Conservation (phyloP, 225 moss, liverwort and hornwort species). For the Climacium dendroides region DNA sequence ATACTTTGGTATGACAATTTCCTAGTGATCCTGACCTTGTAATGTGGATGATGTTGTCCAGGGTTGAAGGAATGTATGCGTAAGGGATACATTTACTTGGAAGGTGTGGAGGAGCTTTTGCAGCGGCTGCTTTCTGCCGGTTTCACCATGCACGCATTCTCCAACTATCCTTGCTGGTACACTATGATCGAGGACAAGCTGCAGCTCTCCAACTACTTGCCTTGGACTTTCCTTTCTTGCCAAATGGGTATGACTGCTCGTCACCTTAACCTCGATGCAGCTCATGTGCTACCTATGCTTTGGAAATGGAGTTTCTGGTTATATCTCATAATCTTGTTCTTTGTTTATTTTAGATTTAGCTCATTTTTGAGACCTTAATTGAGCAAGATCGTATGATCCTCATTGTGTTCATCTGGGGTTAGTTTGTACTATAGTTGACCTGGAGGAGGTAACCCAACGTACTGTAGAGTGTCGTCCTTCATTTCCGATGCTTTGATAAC, state of each 20-base stretch:
- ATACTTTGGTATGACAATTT: neutral
- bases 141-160: slow-evolving; percentile 73
- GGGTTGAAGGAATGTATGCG: slow-evolving; percentile 91
- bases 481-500: neutral
- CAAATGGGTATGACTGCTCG: slow-evolving; percentile 46
- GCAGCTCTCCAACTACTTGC: slow-evolving; percentile 65
- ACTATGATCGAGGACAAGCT: slow-evolving; percentile 88
- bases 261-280: neutral
- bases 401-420: neutral
- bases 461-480: neutral
- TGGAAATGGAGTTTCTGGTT: neutral
- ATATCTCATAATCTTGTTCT: neutral
- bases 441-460: neutral
- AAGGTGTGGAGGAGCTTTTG: slow-evolving; percentile 77
- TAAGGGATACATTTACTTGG: slow-evolving; percentile 71
- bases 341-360: neutral
- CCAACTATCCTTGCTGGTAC: slow-evolving; percentile 98
- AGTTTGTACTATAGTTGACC: neutral
- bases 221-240: slow-evolving; percentile 98
- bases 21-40: neutral
- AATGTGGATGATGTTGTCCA: neutral
- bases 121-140: slow-evolving; percentile 56
- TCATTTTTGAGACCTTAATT: neutral
- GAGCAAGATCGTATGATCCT: neutral
- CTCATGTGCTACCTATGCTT: neutral